Base-by-base conservation (phyloP, 306 rosid genomes). In the Delonix regia region DNA sequence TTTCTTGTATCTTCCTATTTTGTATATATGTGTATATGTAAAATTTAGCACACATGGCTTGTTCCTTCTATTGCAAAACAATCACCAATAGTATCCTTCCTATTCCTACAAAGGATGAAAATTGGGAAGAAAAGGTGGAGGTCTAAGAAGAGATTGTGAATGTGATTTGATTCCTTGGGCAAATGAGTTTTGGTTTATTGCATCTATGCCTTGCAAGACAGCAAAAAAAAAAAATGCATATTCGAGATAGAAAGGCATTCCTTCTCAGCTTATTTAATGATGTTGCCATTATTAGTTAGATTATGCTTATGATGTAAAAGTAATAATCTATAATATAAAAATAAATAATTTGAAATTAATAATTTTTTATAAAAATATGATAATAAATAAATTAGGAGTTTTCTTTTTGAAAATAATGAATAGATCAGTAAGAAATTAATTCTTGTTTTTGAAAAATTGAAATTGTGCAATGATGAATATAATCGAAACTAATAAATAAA, bases 41-140 rank as follows among this genome's bases (percentile, higher is more conserved):
- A n/a, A n/a, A n/a, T n/a, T n/a, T n/a, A n/a, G n/a, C n/a, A 95
- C 87, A 93, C 99, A 1, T 95, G 99, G 99, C 98, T 95, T 70
- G 98, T 90, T 75, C 96, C 98, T 53, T 96, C 98, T n/a, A 45
- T 88, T 70, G 87, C 91, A 61, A 94, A 93, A n/a, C 96, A 88
- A 71, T 78, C 83, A 0, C 96, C 88, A 9, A 83, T 89, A 7
- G 74, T 57, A 77, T 95, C 81, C 89, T 92, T 85, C 86, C 92
- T 55, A 94, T 93, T 47, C 99, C 98, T 0, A 73, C 81, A 80
- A 98, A 95, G 85, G 99, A 93, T 75, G 93, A 90, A 80, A 81
- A 81, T 71, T 95, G 99, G 99, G 97, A 94, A 68, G 98, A 75
- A 95, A 91, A 77, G 99, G 99, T 53, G 99, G 99, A 69, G 96